Percentiles rank a stretch among this genome's conserved stretches.
Conservation (phyloP, 306 rosid species). For the Malus asiatica region DNA sequence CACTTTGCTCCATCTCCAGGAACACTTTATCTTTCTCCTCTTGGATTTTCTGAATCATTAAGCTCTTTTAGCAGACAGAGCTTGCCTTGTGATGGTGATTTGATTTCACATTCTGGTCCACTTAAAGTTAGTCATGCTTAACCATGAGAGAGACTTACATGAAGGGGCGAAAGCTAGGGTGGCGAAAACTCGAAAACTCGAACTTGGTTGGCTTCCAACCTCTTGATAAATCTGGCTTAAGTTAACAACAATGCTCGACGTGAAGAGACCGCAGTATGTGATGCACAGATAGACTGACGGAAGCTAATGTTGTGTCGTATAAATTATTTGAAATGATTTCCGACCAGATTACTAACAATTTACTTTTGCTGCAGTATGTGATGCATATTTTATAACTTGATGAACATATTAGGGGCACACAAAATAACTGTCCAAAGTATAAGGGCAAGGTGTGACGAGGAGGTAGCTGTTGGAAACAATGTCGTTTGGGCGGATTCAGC, state of each 20-base stretch:
- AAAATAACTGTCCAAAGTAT: background rate
- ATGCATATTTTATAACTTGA: background rate
- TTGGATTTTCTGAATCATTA: background rate
- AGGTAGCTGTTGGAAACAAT: background rate
- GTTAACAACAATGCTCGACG: background rate
- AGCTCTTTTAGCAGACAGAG: background rate
- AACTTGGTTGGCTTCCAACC: background rate
- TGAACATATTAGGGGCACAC: background rate
- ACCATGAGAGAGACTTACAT: background rate
- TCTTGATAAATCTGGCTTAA: background rate
- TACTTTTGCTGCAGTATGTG: background rate
- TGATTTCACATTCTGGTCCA: background rate
- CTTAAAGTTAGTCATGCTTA: background rate
- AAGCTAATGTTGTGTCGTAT: background rate
- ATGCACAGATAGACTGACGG: background rate
- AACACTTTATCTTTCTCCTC: conserved; percentile 7
- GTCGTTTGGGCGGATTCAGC: background rate
- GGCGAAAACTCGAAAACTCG: background rate
- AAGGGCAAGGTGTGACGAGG: background rate
- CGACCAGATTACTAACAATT: background rate
- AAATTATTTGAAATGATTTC: background rate
- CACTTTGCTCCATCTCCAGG: conserved; percentile 16
- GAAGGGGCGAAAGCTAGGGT: background rate
- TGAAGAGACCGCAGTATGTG: background rate
- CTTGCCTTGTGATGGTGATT: conserved; percentile 6